Percentiles rank a stretch among this genome's conserved stretches.
phyloP scores from a whole-genome alignment of 306 rosid species.

The Cucurbita pepo region DNA sequence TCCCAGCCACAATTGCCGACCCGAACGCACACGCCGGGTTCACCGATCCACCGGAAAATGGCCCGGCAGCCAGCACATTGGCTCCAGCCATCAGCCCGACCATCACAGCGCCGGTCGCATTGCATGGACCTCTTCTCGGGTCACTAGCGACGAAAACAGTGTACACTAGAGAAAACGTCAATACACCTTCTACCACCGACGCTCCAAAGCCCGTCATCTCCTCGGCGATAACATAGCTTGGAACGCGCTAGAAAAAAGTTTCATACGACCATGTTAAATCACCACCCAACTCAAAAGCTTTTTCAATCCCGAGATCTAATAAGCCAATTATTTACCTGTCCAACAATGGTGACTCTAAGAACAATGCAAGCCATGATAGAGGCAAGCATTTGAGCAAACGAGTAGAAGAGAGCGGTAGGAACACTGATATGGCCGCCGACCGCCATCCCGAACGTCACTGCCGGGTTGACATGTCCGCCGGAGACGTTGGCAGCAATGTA shows the following conservation, averaged over 20 bases:
- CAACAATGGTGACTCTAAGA: constrained; percentile 43
- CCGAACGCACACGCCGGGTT: constrained; percentile 94
- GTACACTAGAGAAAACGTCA: constrained; percentile 60
- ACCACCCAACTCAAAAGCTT: background rate
- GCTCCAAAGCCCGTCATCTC: constrained; percentile 97
- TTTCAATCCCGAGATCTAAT: too few species aligned
- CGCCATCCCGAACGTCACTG: constrained; percentile 67
- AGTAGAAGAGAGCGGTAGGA: constrained; percentile 63
- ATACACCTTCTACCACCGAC: constrained; percentile 55
- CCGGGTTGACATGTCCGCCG: constrained; percentile 85
- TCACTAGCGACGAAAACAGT: constrained; percentile 57
- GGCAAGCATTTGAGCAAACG: constrained; percentile 63
- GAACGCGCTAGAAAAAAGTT: constrained; percentile 30
- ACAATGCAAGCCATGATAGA: constrained; percentile 68
- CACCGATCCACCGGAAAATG: constrained; percentile 80
- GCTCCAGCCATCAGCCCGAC: constrained; percentile 65
- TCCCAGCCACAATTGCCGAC: constrained; percentile 45
- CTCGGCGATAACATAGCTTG: constrained; percentile 41
- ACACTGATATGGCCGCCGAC: constrained; percentile 69
- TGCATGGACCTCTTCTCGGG: constrained; percentile 37
- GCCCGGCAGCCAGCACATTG: constrained; percentile 46
- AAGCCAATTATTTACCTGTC: constrained; percentile 36
- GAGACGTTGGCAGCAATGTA: constrained; percentile 43
- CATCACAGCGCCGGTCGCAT: constrained; percentile 36
- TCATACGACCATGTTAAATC: background rate